Conservation (phyloP, 768 basidiomycete genomes). For the Chalciporus piperatus region DNA sequence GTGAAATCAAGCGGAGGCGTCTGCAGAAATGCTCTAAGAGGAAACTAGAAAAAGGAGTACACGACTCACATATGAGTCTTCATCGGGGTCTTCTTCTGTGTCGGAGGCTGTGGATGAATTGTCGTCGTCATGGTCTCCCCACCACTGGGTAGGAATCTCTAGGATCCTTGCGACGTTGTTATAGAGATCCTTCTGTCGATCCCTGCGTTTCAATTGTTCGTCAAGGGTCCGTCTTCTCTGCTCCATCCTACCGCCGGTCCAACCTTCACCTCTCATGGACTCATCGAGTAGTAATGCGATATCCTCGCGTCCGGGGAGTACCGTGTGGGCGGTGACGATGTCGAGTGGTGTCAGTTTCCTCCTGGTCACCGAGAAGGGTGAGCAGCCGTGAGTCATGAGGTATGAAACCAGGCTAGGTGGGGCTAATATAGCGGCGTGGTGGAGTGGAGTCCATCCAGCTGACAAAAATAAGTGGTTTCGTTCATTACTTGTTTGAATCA, state of each 20-base stretch:
- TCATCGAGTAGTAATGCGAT: conserved; percentile 85
- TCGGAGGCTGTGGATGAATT: conserved; percentile 44
- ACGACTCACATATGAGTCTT: conserved; percentile 46
- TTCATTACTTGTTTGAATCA: neutral
- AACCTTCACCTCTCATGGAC: conserved; percentile 83
- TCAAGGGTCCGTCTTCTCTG: conserved; percentile 60
- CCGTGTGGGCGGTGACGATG: conserved; percentile 81
- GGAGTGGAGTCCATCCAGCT: conserved; percentile 96
- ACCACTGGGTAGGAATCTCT: conserved; percentile 60
- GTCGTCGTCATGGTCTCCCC: conserved; percentile 51
- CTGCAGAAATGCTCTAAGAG: conserved; percentile 33
- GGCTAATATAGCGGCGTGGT: conserved; percentile 84
- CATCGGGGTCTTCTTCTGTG: conserved; percentile 47
- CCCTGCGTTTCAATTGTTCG: conserved; percentile 50
- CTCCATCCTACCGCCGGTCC: conserved; percentile 76
- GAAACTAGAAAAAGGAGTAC: neutral
- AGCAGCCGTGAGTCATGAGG: conserved; percentile 90
- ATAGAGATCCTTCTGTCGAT: conserved; percentile 53
- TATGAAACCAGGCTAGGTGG: conserved; percentile 91
- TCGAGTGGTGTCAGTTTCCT: conserved; percentile 85
- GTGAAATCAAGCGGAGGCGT: conserved; percentile 75
- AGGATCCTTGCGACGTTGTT: conserved; percentile 58
- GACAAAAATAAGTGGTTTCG: conserved; percentile 9
- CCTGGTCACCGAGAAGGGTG: conserved; percentile 71
- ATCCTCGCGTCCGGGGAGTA: conserved; percentile 79